Evolutionary conservation across 805 yeast genomes (phyloP).

Genomic region (Candida oleophila): DNA sequence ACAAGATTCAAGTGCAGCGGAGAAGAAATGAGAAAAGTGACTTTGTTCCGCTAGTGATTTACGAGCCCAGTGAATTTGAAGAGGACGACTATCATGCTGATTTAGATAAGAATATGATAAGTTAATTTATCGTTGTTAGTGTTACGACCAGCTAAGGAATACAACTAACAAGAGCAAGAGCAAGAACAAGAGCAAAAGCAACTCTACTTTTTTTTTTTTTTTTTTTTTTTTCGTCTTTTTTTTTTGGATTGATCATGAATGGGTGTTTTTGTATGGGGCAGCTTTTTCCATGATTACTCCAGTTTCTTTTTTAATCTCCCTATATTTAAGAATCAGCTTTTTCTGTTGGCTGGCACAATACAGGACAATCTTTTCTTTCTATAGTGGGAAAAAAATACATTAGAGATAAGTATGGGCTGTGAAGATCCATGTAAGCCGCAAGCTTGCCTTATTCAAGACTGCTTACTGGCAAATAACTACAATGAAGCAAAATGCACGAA

Average conservation of each 20-base stretch:
- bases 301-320: too few relatives aligned
- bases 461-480: conserved; percentile 60
- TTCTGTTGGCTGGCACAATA: too few relatives aligned
- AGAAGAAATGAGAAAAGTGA: conserved; percentile 25
- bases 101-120: conserved; percentile 36
- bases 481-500: conserved; percentile 74
- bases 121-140: conserved; percentile 3
- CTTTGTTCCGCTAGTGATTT: conserved; percentile 42
- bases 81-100: conserved; percentile 57
- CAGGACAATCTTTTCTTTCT: too few relatives aligned
- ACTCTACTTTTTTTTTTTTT: too few relatives aligned
- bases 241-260: too few relatives aligned
- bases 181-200: too few relatives aligned
- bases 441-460: conserved; percentile 84
- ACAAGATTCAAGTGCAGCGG: conserved; percentile 19
- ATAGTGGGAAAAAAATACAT: not conserved
- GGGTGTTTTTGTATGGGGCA: too few relatives aligned
- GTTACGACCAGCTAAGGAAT: too few relatives aligned
- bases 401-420: conserved; percentile 1
- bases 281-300: too few relatives aligned
- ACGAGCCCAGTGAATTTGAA: conserved; percentile 49
- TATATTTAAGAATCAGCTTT: too few relatives aligned
- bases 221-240: too few relatives aligned
- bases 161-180: not conserved
- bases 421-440: conserved; percentile 65